A percentile compares a stretch with the other conserved stretches of the same genome.
Conservation (phyloP, 331 rosid genomes). For the Spiraea crenata region DNA sequence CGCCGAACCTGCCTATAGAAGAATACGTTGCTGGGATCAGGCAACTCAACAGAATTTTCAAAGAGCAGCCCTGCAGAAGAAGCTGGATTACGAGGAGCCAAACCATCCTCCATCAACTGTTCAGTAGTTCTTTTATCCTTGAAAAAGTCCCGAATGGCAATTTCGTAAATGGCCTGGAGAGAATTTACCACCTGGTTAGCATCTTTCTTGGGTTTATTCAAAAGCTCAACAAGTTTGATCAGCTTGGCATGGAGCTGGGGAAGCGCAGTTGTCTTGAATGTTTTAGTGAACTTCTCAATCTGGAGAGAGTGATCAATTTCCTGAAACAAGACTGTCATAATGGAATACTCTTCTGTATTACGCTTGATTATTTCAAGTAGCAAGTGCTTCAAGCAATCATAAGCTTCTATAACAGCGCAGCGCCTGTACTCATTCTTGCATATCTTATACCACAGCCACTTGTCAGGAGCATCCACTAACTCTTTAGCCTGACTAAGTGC, state of each 20-base stretch:
- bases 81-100: conserved; percentile 64
- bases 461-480: conserved; percentile 75
- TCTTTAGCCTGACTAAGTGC: conserved; percentile 97
- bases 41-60: conserved; percentile 67
- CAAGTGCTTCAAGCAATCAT: conserved; percentile 77
- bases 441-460: conserved; percentile 79
- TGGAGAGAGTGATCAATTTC: conserved; percentile 87
- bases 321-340: conserved; percentile 76
- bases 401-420: conserved; percentile 90
- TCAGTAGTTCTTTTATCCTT: conserved; percentile 64
- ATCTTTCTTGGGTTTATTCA: conserved; percentile 65
- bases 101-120: conserved; percentile 78
- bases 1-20: conserved; percentile 88
- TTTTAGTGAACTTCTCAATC: conserved; percentile 73
- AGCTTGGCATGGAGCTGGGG: conserved; percentile 75
- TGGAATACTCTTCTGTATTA: conserved; percentile 80
- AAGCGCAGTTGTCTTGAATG: conserved; percentile 72
- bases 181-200: conserved; percentile 62
- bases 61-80: conserved; percentile 63
- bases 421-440: conserved; percentile 93
- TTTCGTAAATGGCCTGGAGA: conserved; percentile 93
- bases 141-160: conserved; percentile 73
- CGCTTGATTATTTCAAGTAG: conserved; percentile 58
- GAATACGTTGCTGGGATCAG: conserved; percentile 55
- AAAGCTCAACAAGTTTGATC: conserved; percentile 66